Conservation (phyloP, 2,329 filamentous ascomycete genomes). For the Cladosporium sp. region DNA sequence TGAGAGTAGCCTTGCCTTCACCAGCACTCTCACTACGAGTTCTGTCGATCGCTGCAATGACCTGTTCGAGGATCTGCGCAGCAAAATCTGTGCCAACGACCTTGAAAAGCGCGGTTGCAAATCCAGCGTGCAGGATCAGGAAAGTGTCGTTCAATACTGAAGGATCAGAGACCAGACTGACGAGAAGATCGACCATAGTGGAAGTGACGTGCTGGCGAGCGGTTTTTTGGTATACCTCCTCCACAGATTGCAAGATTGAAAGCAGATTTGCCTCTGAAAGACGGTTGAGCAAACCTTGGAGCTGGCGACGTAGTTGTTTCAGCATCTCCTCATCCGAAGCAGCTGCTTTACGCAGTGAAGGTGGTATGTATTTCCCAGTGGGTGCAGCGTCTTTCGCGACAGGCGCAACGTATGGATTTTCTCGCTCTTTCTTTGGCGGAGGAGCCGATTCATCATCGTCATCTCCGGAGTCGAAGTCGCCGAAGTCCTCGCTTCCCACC, state of each 20-base stretch:
- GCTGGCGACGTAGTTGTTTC: slow-evolving; percentile 65
- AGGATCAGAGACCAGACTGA: slow-evolving; percentile 72
- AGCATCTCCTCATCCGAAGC: slow-evolving; percentile 61
- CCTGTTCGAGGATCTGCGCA: slow-evolving; percentile 72
- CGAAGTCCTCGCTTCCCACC: slow-evolving; percentile 26
- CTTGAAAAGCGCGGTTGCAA: slow-evolving; percentile 81
- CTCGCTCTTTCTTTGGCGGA: slow-evolving; percentile 47
- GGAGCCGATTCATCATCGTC: slow-evolving; percentile 28
- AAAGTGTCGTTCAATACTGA: slow-evolving; percentile 80
- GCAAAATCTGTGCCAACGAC: slow-evolving; percentile 84
- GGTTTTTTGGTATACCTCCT: slow-evolving; percentile 74
- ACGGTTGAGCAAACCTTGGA: slow-evolving; percentile 86
- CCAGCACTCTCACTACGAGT: slow-evolving; percentile 24
- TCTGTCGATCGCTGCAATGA: slow-evolving; percentile 68
- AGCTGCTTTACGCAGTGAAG: slow-evolving; percentile 64
- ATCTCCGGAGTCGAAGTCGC: slow-evolving; percentile 28
- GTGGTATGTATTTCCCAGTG: slow-evolving; percentile 76
- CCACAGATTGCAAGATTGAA: slow-evolving; percentile 74
- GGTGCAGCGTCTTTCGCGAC: slow-evolving; percentile 35
- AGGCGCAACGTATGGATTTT: slow-evolving; percentile 88
- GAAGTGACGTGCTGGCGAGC: slow-evolving; percentile 85
- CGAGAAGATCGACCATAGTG: slow-evolving; percentile 67
- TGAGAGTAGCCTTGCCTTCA: slow-evolving; percentile 58
- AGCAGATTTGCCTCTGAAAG: slow-evolving; percentile 86
- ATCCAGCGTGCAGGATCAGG: slow-evolving; percentile 82